Percentiles rank a stretch among this genome's conserved stretches.
Evolutionary conservation across 2,329 filamentous ascomycete species (phyloP).

Genomic region (Diaporthe sp.): DNA sequence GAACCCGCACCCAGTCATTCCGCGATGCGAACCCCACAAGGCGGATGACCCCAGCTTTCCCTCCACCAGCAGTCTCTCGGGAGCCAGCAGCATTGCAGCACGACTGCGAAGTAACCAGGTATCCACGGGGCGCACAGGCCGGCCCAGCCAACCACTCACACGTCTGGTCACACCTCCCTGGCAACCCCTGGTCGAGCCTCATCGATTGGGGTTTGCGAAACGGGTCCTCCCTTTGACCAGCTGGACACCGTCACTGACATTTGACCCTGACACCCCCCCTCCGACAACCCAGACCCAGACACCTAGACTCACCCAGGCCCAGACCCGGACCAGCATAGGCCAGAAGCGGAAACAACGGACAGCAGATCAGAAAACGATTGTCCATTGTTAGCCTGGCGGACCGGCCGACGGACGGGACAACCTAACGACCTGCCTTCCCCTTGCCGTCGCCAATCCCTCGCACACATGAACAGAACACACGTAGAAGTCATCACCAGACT

Average conservation of each 20-base stretch:
- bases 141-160: not conserved
- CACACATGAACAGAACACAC: conserved; percentile 9
- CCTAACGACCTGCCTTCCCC: conserved; percentile 11
- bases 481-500: conserved; percentile 17
- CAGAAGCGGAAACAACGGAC: conserved; percentile 28
- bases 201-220: conserved; percentile 22
- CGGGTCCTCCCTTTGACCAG: conserved; percentile 29
- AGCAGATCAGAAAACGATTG: conserved; percentile 27
- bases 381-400: conserved; percentile 27
- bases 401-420: conserved; percentile 1
- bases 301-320: not conserved
- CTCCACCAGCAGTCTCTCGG: not conserved
- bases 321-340: conserved; percentile 6
- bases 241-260: conserved; percentile 1
- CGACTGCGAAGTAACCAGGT: not conserved
- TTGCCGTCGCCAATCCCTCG: conserved; percentile 6
- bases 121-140: not conserved
- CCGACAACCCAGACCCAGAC: not conserved
- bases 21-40: conserved; percentile 21
- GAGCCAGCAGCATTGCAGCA: not conserved
- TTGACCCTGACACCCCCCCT: not conserved
- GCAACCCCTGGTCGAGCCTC: conserved; percentile 27
- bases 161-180: conserved; percentile 11
- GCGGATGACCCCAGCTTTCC: conserved; percentile 20
- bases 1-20: conserved; percentile 13